Evolutionary conservation across 2,329 filamentous ascomycete species (phyloP).

Genomic region (Decorospora gaudefroyi): DNA sequence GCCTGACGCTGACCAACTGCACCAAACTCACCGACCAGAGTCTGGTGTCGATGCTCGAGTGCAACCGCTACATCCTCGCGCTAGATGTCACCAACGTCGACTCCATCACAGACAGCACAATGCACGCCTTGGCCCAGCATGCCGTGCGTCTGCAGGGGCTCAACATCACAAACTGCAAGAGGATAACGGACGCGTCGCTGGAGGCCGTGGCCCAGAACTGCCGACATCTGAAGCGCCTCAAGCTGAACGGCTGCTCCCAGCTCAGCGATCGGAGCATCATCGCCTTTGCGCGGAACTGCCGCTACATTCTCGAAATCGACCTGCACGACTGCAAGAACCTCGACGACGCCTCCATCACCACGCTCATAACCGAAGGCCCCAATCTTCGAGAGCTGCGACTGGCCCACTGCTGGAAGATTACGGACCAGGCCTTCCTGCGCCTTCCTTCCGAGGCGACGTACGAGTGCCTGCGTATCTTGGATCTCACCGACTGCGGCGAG

Average conservation of each 20-base stretch:
- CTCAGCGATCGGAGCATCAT: constrained; percentile 80
- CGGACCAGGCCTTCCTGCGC: constrained; percentile 83
- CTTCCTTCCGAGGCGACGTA: constrained; percentile 71
- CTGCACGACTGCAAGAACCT: constrained; percentile 82
- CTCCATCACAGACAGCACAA: constrained; percentile 79
- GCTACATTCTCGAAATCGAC: constrained; percentile 94
- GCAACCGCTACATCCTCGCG: constrained; percentile 80
- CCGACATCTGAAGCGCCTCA: constrained; percentile 86
- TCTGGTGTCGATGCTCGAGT: constrained; percentile 75
- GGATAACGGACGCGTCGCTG: constrained; percentile 84
- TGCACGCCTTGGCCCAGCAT: constrained; percentile 76
- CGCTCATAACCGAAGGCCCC: constrained; percentile 75
- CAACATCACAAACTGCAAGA: constrained; percentile 85
- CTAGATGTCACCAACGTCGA: constrained; percentile 85
- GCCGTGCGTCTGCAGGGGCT: constrained; percentile 87
- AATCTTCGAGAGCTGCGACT: constrained; percentile 89
- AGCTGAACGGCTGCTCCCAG: constrained; percentile 90
- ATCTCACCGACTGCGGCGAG: constrained; percentile 84
- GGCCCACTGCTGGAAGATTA: constrained; percentile 81
- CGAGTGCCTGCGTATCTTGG: constrained; percentile 88
- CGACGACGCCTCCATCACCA: constrained; percentile 80
- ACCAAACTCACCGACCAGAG: constrained; percentile 81
- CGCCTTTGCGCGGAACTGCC: constrained; percentile 85
- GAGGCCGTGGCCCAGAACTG: constrained; percentile 79
- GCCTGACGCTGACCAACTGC: constrained; percentile 91